Conservation (phyloP, 2,329 filamentous ascomycete genomes). For the Diaporthe humulicola region DNA sequence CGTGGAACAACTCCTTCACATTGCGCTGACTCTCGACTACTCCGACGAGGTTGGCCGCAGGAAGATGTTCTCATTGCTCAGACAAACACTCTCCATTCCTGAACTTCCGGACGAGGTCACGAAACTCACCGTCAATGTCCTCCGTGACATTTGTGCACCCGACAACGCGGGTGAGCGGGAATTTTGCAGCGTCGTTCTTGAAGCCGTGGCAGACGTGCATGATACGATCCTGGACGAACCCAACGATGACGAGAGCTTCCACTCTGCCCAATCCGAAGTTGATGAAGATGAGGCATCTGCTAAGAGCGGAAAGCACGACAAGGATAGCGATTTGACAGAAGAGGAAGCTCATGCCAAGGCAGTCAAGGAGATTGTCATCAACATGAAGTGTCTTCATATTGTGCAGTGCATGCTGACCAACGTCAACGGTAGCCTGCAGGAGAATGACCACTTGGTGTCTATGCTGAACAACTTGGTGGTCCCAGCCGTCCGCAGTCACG, state of each 20-base stretch:
- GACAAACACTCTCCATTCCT: slow-evolving; percentile 86
- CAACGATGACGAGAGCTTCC: slow-evolving; percentile 85
- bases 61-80: slow-evolving; percentile 94
- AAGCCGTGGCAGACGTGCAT: slow-evolving; percentile 96
- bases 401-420: slow-evolving; percentile 98
- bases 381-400: slow-evolving; percentile 98
- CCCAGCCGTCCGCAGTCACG: slow-evolving; percentile 92
- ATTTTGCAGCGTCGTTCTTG: slow-evolving; percentile 87
- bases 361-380: slow-evolving; percentile 92
- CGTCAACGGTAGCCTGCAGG: slow-evolving; percentile 86
- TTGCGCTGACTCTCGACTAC: slow-evolving; percentile 92
- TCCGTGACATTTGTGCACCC: slow-evolving; percentile 85
- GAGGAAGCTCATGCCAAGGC: slow-evolving; percentile 81
- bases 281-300: slow-evolving; percentile 74
- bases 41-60: slow-evolving; percentile 95
- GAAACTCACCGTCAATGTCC: slow-evolving; percentile 84
- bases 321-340: slow-evolving; percentile 63
- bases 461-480: slow-evolving; percentile 98
- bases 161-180: slow-evolving; percentile 82
- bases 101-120: slow-evolving; percentile 94
- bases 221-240: slow-evolving; percentile 82
- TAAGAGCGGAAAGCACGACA: slow-evolving; percentile 57
- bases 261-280: slow-evolving; percentile 90
- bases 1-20: slow-evolving; percentile 93
- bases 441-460: slow-evolving; percentile 92